Evolutionary conservation across 257 asterid species (phyloP).

Genomic region (Nicotiana tabacum): DNA sequence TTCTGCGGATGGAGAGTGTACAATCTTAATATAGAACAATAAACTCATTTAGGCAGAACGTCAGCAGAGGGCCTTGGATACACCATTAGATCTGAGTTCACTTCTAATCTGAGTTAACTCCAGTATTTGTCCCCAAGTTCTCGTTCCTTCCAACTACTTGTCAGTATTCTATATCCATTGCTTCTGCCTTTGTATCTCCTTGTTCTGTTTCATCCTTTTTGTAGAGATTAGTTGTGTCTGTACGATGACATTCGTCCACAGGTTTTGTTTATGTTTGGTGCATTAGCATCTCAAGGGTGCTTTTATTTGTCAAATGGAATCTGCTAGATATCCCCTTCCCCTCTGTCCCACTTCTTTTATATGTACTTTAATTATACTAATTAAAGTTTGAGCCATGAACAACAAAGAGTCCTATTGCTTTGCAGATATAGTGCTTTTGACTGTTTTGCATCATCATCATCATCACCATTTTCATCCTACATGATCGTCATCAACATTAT

Average conservation of each 20-base stretch:
- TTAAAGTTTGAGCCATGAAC: too few species aligned
- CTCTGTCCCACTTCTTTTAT: too few species aligned
- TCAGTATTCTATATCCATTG: not conserved
- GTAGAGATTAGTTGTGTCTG: not conserved
- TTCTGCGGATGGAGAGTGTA: not conserved
- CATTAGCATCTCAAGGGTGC: not conserved
- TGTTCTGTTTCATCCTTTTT: slow-evolving; percentile 1
- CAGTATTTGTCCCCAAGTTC: slow-evolving; percentile 3
- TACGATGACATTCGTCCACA: not conserved
- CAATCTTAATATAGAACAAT: not conserved
- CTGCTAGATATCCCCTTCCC: not conserved
- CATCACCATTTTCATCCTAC: too few species aligned
- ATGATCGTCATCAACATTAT: not conserved
- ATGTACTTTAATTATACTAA: too few species aligned
- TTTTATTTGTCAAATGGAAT: not conserved
- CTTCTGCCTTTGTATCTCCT: not conserved
- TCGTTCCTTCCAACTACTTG: not conserved
- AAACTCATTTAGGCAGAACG: not conserved
- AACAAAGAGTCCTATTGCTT: too few species aligned
- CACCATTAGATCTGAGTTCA: not conserved
- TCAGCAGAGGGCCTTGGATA: not conserved
- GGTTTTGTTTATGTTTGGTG: not conserved
- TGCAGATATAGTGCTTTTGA: too few species aligned
- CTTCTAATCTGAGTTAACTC: not conserved
- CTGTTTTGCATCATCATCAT: too few species aligned